Percentiles rank a stretch among this genome's conserved stretches.
These are phyloP conservation scores for Elaeis guineensis DNA, from an alignment of 176 grass and related monocot genomes.

Conservation along the genomic window DNA sequence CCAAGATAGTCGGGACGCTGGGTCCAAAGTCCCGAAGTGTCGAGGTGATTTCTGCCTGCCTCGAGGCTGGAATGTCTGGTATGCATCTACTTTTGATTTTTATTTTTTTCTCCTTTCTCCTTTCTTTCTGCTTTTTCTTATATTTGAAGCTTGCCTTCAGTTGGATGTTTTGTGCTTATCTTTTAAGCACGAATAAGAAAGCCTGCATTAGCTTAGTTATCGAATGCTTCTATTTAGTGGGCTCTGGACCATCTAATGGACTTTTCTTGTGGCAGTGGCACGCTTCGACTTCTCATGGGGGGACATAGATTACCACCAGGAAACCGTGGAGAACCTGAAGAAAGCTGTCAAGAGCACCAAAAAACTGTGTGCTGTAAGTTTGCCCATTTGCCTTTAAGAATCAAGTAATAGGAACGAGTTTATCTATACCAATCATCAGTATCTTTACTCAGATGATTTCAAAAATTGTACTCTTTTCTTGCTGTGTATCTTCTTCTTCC, in stretches of 20 bases:
- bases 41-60: constrained; percentile 82
- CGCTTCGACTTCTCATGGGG: constrained; percentile 99
- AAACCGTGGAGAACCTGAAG: constrained; percentile 93
- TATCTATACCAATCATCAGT: too few relatives aligned
- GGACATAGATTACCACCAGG: constrained; percentile 81
- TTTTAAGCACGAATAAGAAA: too few relatives aligned
- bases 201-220: too few relatives aligned
- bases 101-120: neutral
- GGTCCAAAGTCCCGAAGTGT: constrained; percentile 89
- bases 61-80: constrained; percentile 99
- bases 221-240: too few relatives aligned
- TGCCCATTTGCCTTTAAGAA: neutral
- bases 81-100: neutral
- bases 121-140: too few relatives aligned
- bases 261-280: constrained; percentile 46
- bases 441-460: too few relatives aligned
- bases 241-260: neutral
- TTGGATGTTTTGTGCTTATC: too few relatives aligned
- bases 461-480: too few relatives aligned
- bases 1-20: constrained; percentile 96
- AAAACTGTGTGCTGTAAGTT: constrained; percentile 78
- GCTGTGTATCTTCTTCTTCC: too few relatives aligned
- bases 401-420: neutral
- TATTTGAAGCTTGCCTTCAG: too few relatives aligned
- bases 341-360: constrained; percentile 82